Percentiles rank a stretch among this genome's conserved stretches.
Evolutionary conservation across 1,284 basidiomycete genomes (phyloP).

Genomic region (Tremellales sp.): DNA sequence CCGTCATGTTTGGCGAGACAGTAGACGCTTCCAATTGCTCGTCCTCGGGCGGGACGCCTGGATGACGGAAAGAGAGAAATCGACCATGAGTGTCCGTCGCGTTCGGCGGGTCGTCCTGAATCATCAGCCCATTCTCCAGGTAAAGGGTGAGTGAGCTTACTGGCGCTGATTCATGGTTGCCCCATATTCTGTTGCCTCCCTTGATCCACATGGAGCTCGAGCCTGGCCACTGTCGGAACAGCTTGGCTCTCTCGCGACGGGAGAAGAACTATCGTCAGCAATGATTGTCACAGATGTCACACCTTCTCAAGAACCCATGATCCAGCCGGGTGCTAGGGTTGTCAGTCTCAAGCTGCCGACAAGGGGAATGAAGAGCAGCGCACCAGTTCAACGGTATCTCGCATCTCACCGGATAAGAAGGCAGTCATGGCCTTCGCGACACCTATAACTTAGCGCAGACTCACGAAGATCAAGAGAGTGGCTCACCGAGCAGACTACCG

Average conservation of each 20-base stretch:
- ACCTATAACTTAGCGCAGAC: conserved; percentile 23
- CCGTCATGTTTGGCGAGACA: conserved; percentile 69
- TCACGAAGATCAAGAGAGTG: background rate
- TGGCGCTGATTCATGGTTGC: conserved; percentile 54
- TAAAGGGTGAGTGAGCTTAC: conserved; percentile 11
- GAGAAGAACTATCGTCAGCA: conserved; percentile 65
- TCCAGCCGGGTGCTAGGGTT: conserved; percentile 50
- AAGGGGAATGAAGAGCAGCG: conserved; percentile 2
- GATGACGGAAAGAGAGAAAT: conserved; percentile 72
- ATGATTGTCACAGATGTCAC: background rate
- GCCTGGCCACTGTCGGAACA: conserved; percentile 95
- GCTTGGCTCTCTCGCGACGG: conserved; percentile 75
- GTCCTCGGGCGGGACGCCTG: conserved; percentile 23
- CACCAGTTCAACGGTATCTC: conserved; percentile 77
- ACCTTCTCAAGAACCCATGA: conserved; percentile 56
- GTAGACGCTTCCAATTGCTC: conserved; percentile 40
- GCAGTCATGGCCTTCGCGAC: conserved; percentile 90
- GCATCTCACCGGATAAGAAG: conserved; percentile 91
- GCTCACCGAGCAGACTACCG: conserved; percentile 68
- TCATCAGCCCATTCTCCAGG: conserved; percentile 32
- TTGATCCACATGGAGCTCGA: conserved; percentile 91
- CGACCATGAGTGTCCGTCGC: conserved; percentile 69
- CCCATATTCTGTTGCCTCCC: conserved; percentile 90
- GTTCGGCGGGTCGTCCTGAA: conserved; percentile 68
- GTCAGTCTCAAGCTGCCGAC: conserved; percentile 6